These are phyloP conservation scores for Candida saitoana DNA, from an alignment of 805 yeast genomes.

Conservation along the genomic window DNA sequence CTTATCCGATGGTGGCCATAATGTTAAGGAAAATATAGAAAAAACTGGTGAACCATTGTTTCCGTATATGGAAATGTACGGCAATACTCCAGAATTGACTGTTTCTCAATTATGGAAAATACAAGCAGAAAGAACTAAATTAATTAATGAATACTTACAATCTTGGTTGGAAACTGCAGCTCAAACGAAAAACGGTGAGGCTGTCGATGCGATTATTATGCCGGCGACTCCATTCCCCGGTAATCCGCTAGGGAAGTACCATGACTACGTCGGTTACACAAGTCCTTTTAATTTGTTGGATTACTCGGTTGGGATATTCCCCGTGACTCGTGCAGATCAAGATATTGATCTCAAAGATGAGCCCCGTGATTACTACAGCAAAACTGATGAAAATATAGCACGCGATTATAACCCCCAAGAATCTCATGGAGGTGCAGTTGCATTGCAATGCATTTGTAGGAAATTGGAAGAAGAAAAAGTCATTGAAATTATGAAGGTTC, in stretches of 20 bases:
- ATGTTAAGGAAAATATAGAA: constrained; percentile 27
- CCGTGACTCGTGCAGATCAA: constrained; percentile 54
- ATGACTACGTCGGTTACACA: constrained; percentile 46
- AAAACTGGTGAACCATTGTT: constrained; percentile 44
- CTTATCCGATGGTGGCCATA: constrained; percentile 44
- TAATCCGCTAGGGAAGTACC: constrained; percentile 28
- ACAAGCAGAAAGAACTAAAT: constrained; percentile 30
- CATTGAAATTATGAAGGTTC: constrained; percentile 41
- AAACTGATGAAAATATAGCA: constrained; percentile 43
- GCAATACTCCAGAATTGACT: constrained; percentile 28
- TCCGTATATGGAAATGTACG: constrained; percentile 39
- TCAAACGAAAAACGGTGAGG: constrained; percentile 31
- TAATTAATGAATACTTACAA: constrained; percentile 30
- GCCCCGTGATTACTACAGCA: constrained; percentile 27
- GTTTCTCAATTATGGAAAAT: constrained; percentile 39
- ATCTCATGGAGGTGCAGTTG: constrained; percentile 58
- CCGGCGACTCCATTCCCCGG: constrained; percentile 47
- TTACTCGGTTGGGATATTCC: constrained; percentile 38
- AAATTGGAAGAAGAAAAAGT: constrained; percentile 61
- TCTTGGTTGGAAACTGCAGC: constrained; percentile 37
- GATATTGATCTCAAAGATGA: constrained; percentile 30
- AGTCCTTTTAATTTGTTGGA: constrained; percentile 26
- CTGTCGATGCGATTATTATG: constrained; percentile 45
- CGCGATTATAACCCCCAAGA: constrained; percentile 42
- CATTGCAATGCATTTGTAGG: constrained; percentile 62